Conservation (phyloP, 176 grass and related monocot genomes). For the Miscanthus lutarioriparius region DNA sequence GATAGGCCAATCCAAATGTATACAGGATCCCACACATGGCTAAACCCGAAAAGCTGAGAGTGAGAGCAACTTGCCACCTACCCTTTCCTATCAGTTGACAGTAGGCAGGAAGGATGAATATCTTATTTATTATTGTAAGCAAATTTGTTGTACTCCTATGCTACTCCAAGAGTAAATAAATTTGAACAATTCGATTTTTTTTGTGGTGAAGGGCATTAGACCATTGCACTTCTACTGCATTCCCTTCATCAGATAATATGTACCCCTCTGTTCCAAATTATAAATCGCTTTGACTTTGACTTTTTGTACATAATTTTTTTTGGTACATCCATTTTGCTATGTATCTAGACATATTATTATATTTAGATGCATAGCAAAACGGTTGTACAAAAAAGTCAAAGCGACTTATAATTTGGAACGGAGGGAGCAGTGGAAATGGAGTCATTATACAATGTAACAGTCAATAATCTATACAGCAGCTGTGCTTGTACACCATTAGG, state of each 20-base stretch:
- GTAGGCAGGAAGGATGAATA: conserved; percentile 22
- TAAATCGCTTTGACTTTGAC: too few relatives aligned
- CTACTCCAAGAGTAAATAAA: conserved; percentile 3
- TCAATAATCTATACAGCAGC: not conserved
- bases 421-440: not conserved
- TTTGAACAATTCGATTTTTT: not conserved
- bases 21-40: conserved; percentile 35
- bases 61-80: conserved; percentile 50
- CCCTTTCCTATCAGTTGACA: conserved; percentile 36
- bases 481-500: not conserved
- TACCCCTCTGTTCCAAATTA: too few relatives aligned
- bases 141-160: conserved; percentile 23
- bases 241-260: not conserved
- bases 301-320: too few relatives aligned
- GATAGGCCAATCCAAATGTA: conserved; percentile 22
- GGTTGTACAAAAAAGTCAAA: too few relatives aligned
- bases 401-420: too few relatives aligned
- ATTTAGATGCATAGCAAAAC: too few relatives aligned
- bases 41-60: conserved; percentile 35
- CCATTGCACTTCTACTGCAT: not conserved
- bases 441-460: not conserved
- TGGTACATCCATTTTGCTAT: too few relatives aligned
- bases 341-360: too few relatives aligned
- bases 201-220: not conserved
- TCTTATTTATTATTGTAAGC: conserved; percentile 18